A percentile compares a stretch with the other conserved stretches of the same genome.
phyloP scores from a whole-genome alignment of 1,284 basidiomycete species.

The Exobasidium rhododendri region DNA sequence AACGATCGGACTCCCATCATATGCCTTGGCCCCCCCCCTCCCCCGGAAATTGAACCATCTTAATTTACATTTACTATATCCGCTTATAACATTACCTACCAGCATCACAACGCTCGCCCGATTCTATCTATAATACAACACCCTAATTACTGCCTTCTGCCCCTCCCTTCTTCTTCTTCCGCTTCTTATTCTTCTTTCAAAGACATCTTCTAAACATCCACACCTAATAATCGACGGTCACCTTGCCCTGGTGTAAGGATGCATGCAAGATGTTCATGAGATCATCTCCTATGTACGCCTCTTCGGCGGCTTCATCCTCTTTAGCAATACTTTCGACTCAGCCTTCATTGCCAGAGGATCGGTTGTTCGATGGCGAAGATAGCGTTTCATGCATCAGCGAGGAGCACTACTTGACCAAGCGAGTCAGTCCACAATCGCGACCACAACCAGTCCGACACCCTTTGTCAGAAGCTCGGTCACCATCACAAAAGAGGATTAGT shows the following conservation, averaged over 20 bases:
- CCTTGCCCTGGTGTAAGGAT: not conserved
- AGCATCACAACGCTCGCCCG: too few species aligned
- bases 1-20: not conserved
- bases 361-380: not conserved
- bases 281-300: not conserved
- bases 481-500: conserved; percentile 43
- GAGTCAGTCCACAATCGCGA: too few species aligned
- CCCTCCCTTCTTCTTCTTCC: not conserved
- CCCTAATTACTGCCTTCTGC: too few species aligned
- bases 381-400: not conserved
- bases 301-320: not conserved
- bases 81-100: too few species aligned
- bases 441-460: too few species aligned
- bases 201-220: not conserved
- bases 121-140: too few species aligned
- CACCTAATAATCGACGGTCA: not conserved
- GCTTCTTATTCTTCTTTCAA: not conserved
- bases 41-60: not conserved
- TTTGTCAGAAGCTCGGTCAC: conserved; percentile 24
- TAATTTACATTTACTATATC: too few species aligned
- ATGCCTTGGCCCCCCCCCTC: not conserved
- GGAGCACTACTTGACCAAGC: not conserved
- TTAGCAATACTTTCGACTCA: not conserved
- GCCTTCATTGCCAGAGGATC: not conserved
- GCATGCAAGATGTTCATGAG: not conserved